Evolutionary conservation across 805 yeast species (phyloP), one percentile per base, ranked within the genome.

Genomic region (Saturnispora halmiae): DNA sequence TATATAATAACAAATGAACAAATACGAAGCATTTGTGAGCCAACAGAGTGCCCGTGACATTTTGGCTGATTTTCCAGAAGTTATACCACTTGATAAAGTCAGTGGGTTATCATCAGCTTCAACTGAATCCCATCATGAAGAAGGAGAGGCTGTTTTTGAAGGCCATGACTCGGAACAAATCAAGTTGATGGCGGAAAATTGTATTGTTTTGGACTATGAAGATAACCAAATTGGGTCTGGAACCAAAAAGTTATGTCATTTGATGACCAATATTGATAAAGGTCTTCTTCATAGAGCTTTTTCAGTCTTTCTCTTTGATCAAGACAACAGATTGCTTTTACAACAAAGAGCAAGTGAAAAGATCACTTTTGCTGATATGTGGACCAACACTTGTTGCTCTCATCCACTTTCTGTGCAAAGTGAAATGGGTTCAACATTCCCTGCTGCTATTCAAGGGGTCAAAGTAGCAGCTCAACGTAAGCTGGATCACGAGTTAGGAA

Each of bases 381-480:
- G 99, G 99, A 92, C 99, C 20, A 92, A 92, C 61, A 92, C 99
- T 2, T 92, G 99, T 64, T 92, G 99, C 61, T 88, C 97, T 1
- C 99, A 92, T 60, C 99, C 99, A 8, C 69, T 92, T 40, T 86
- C 95, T 41, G 75, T 86, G 27, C 72, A 79, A 29, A 66, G 75
- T 28, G 99, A 92, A 61, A 66, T 87, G 56, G 96, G 96, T 9
- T 53, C 57, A 27, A 62, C 64, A 36, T 67, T 88, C 44, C 61
- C 65, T 5, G 64, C 69, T 27, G 83, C 94, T 7, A 67, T 90
- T 6, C 61, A 63, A 21, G 98, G 98, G 44, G 94, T 76, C 40
- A 82, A 77, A 55, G 66, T 68, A 31, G 98, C 98, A 2, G 96
- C 97, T 3, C 82, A 79, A 52, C 77, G 99, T 59, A 92, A 92